phyloP scores from a whole-genome alignment of 1,284 basidiomycete genomes.

The Paramarasmius palmivorus region DNA sequence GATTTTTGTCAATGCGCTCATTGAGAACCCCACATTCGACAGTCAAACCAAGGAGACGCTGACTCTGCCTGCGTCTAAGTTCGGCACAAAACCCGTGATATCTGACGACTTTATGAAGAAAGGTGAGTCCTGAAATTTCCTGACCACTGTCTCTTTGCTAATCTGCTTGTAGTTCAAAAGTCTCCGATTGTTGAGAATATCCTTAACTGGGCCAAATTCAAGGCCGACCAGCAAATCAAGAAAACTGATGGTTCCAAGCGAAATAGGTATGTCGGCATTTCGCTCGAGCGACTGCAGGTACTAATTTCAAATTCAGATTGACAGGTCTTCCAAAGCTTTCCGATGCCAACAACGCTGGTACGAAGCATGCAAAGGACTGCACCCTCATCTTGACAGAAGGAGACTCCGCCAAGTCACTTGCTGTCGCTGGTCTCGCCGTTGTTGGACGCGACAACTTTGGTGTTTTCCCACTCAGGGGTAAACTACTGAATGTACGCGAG shows the following conservation, averaged over 20 bases:
- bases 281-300: background rate
- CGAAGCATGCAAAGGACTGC: conserved; percentile 78
- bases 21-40: conserved; percentile 99
- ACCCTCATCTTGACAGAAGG: conserved; percentile 99
- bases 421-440: conserved; percentile 91
- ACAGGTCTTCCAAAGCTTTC: conserved; percentile 92
- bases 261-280: conserved; percentile 57
- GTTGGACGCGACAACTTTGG: conserved; percentile 97
- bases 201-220: conserved; percentile 94
- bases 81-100: conserved; percentile 82
- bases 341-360: conserved; percentile 98
- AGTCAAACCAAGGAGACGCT: conserved; percentile 99
- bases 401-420: conserved; percentile 97
- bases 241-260: conserved; percentile 97
- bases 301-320: conserved; percentile 51
- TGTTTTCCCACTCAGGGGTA: conserved; percentile 97
- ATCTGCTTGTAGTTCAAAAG: conserved; percentile 68
- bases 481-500: conserved; percentile 96
- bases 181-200: conserved; percentile 92
- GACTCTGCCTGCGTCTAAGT: conserved; percentile 88
- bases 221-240: conserved; percentile 95
- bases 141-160: conserved; percentile 8
- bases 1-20: conserved; percentile 96
- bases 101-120: conserved; percentile 97
- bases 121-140: conserved; percentile 48